Base-by-base conservation (phyloP, 1,139 yeast genomes). In the Kluyveromyces sp. region DNA sequence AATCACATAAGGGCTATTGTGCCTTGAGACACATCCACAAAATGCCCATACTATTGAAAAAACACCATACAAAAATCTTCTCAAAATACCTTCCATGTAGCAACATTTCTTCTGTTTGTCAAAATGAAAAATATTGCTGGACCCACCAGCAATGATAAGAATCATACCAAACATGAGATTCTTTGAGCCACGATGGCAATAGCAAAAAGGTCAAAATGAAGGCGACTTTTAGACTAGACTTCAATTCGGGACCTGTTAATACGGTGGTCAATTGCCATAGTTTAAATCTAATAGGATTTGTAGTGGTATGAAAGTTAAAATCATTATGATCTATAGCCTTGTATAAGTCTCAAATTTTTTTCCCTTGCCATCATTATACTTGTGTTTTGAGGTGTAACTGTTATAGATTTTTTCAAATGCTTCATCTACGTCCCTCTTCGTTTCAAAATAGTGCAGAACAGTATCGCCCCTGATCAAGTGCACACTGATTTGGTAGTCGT, bases 41-140 rank as follows among this genome's bases (percentile, higher is more conserved):
- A 75, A 74, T 0, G 73, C 78, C 72, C 75, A 72, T 42, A 73
- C 64, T 6, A 68, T 63, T 2, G 75, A 77, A n/a, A 65, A 39
- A 5, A 72, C 37, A 48, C 73, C 68, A 39, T 66, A 65, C 0
- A 58, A 25, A 1, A 68, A 39, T 50, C 77, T 59, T 7, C 65
- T 62, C 3, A 57, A 31, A 6, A 73, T 50, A 39, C 69, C 69
- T n/a, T 55, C 59, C 70, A 63, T 36, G 65, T 72, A 8, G 75
- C 74, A 3, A 74, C 68, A 15, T 70, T 74, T 50, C 72, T 63
- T 10, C 76, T 73, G 50, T 70, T 71, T 8, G 70, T 57, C 27
- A 72, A 54, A 34, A 69, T 55, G 45, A 64, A 67, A 15, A 71
- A 68, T n/a, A 70, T 50, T 33, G 72, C 39, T 0, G 72, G 70